Conservation (phyloP, 768 basidiomycete species). For the Flagelloscypha sp. region DNA sequence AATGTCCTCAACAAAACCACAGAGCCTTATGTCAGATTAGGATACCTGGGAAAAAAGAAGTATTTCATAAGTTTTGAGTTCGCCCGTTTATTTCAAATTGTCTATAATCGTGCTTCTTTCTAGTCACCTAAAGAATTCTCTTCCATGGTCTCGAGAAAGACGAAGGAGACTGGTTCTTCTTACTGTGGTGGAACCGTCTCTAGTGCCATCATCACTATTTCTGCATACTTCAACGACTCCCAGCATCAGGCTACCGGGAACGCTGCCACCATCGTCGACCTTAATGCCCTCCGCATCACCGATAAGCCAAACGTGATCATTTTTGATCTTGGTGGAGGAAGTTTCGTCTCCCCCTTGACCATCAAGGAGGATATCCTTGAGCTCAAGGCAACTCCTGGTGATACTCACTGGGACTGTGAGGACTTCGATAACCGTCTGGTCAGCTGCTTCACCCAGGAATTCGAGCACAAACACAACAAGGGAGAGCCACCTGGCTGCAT, state of each 20-base stretch:
- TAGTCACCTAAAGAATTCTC: too few species aligned
- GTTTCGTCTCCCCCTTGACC: slow-evolving; percentile 61
- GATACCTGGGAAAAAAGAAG: too few species aligned
- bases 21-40: too few species aligned
- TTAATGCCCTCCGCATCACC: slow-evolving; percentile 63
- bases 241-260: slow-evolving; percentile 44
- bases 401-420: slow-evolving; percentile 48
- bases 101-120: too few species aligned
- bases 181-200: too few species aligned
- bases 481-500: slow-evolving; percentile 28
- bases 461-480: slow-evolving; percentile 46
- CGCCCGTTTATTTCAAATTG: too few species aligned
- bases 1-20: too few species aligned
- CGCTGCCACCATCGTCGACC: slow-evolving; percentile 36
- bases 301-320: slow-evolving; percentile 73
- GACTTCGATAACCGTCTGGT: slow-evolving; percentile 44
- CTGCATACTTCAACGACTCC: too few species aligned
- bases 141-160: too few species aligned
- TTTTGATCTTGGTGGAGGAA: slow-evolving; percentile 69
- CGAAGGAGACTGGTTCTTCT: too few species aligned
- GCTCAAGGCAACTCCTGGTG: slow-evolving; percentile 64
- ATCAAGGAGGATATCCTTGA: slow-evolving; percentile 67
- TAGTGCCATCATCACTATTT: too few species aligned
- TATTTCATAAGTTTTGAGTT: too few species aligned
- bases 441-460: slow-evolving; percentile 40